Conservation (phyloP, 768 basidiomycete species). For the Termitomyces titanicus region DNA sequence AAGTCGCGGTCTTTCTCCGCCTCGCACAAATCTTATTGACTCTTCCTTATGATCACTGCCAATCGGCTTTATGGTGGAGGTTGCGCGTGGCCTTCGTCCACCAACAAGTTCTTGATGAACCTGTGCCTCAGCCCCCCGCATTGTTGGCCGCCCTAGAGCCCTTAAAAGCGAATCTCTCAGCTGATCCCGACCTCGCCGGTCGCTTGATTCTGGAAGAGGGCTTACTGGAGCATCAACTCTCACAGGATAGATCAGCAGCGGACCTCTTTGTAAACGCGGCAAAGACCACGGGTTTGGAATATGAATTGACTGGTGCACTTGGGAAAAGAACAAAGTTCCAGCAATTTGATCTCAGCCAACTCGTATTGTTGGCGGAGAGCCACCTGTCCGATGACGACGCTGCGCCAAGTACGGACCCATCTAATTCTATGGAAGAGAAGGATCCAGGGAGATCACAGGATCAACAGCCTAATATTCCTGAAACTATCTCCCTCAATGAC, state of each 20-base stretch:
- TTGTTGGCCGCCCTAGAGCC: constrained; percentile 38
- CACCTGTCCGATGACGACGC: constrained; percentile 38
- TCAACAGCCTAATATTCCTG: constrained; percentile 48
- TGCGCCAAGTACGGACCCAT: constrained; percentile 7
- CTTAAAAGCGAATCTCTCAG: constrained; percentile 34
- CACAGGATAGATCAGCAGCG: constrained; percentile 74
- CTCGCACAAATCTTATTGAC: constrained; percentile 70
- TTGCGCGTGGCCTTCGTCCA: constrained; percentile 72
- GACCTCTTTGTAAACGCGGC: constrained; percentile 78
- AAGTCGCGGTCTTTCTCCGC: constrained; percentile 64
- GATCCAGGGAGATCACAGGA: constrained; percentile 2
- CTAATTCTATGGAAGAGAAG: constrained; percentile 5
- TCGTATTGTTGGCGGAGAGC: constrained; percentile 92
- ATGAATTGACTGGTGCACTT: constrained; percentile 88
- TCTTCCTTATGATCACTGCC: constrained; percentile 43
- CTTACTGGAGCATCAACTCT: constrained; percentile 70
- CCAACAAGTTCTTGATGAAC: constrained; percentile 80
- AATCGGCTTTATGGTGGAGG: constrained; percentile 75
- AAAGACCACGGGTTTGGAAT: constrained; percentile 72
- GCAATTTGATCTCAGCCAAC: constrained; percentile 76
- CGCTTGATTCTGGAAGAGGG: constrained; percentile 74
- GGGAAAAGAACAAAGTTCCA: constrained; percentile 96
- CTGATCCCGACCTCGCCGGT: constrained; percentile 64
- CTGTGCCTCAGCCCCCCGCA: constrained; percentile 53
- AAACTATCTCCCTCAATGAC: constrained; percentile 83